Evolutionary conservation across 2,329 filamentous ascomycete genomes (phyloP).

Genomic region (Diplodia seriata): DNA sequence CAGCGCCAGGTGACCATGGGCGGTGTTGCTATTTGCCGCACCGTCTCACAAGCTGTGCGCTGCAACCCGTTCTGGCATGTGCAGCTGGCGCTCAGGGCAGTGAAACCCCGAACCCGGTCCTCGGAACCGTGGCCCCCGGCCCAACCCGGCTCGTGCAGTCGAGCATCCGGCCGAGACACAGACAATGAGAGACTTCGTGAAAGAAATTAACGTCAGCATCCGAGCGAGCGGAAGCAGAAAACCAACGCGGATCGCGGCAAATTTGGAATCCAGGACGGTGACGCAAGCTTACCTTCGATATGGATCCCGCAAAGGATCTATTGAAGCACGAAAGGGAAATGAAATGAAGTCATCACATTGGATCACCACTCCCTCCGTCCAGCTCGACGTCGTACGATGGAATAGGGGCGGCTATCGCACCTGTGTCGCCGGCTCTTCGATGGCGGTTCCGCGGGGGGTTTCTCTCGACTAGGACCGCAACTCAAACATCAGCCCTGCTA

Average conservation of each 20-base stretch:
- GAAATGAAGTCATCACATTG: constrained; percentile 25
- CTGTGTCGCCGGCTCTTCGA: neutral
- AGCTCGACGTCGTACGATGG: constrained; percentile 17
- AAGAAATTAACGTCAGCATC: constrained; percentile 10
- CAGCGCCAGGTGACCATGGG: neutral
- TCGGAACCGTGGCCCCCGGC: constrained; percentile 10
- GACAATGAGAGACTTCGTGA: constrained; percentile 10
- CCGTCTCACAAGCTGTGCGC: constrained; percentile 8
- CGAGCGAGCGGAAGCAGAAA: constrained; percentile 8
- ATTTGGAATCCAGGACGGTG: constrained; percentile 25
- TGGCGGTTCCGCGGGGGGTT: neutral
- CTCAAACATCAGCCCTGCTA: constrained; percentile 11
- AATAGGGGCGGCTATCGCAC: constrained; percentile 9
- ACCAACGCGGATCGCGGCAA: constrained; percentile 3
- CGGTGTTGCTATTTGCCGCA: neutral
- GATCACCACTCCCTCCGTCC: neutral
- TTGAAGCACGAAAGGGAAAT: constrained; percentile 25
- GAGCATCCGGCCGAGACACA: constrained; percentile 18
- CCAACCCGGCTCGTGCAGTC: constrained; percentile 9
- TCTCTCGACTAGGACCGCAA: constrained; percentile 5
- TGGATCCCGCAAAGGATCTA: constrained; percentile 14
- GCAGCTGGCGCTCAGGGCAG: constrained; percentile 23
- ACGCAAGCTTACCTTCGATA: constrained; percentile 25
- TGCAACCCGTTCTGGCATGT: constrained; percentile 21
- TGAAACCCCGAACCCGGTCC: constrained; percentile 7